Evolutionary conservation across 352 stramenopile genomes (phyloP), one percentile per base, ranked within the genome.

Genomic region (Paralagenidium karlingii): DNA sequence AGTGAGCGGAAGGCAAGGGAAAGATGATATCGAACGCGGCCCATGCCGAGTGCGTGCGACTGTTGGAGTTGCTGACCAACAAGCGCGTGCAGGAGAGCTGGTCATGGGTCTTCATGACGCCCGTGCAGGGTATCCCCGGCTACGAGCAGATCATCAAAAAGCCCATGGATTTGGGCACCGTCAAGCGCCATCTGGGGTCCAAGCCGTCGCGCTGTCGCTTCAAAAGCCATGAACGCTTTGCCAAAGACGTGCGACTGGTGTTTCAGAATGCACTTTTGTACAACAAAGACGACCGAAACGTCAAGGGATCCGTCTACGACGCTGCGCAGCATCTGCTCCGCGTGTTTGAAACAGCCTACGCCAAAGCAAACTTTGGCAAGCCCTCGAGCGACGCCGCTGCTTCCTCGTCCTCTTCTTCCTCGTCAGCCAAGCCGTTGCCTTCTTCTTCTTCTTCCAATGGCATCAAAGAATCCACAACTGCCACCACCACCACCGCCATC

Each of bases 61-160:
- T 88, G 34, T 62, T 88, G 43, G 68, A 85, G 28, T 52, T 85
- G 43, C 60, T 88, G 43, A 84, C 60, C 18, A 88, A 88, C 47
- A 65, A 76, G 46, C 68, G 69, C 32, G 69, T 88, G 29, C 75
- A 88, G 55, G 69, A 88, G 51, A 88, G 64, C 57, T 88, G 75
- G 75, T 88, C 75, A 2, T 88, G 75, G 75, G 69, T 85, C 20
- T 90, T 90, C 50, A 85, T 90, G 73, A 61, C 53, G 43, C 74
- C 73, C 19, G 74, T 87, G 45, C 48, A 53, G 13, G 51, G 43
- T 32, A 79, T 87, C 40, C 55, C 71, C 1, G 69, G 68, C 32
- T 89, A 89, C 54, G 58, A 77, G 11, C 24, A 76, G 34, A 49
- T 89, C 37, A 74, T 85, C 46, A 85, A 85, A 43, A 82, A 75